Evolutionary conservation across 192 early-diverging fungal genomes (phyloP).

Genomic region (Rhizophagus clarus): DNA sequence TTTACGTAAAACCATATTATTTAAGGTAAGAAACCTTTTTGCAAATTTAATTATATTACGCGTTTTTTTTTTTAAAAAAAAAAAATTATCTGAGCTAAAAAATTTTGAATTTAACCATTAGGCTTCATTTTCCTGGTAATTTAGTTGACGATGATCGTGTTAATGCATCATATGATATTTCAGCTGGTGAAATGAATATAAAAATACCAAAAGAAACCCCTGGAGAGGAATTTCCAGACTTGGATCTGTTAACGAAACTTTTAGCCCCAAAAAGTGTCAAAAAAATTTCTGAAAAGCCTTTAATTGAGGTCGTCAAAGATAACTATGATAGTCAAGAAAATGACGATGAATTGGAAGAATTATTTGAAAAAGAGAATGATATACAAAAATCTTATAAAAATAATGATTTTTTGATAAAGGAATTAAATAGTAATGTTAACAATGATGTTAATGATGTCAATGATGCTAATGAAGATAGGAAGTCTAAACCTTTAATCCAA

Average conservation of each 20-base stretch:
- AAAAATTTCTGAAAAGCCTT: constrained; percentile 39
- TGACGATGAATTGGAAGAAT: constrained; percentile 4
- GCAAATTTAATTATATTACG: background rate
- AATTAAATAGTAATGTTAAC: background rate
- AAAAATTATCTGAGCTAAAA: no score
- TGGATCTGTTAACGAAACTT: constrained; percentile 89
- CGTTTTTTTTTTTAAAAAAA: no score
- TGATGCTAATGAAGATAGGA: no score
- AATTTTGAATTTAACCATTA: background rate
- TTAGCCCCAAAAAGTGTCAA: constrained; percentile 59
- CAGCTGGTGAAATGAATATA: constrained; percentile 70
- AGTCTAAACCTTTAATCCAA: background rate
- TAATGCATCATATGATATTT: constrained; percentile 79
- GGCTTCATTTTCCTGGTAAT: constrained; percentile 78
- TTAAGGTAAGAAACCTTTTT: constrained; percentile 56
- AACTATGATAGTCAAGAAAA: constrained; percentile 33
- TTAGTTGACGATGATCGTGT: constrained; percentile 87
- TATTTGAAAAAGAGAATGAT: background rate
- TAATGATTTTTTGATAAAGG: background rate
- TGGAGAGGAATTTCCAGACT: constrained; percentile 82
- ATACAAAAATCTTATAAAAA: background rate
- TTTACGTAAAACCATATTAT: constrained; percentile 91
- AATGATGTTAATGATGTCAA: no score
- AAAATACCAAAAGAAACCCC: constrained; percentile 75
- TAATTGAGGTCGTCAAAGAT: constrained; percentile 66